A percentile compares a stretch with the other conserved stretches of the same genome.
These are phyloP conservation scores for Penicillium odoratum DNA, from an alignment of 495 filamentous ascomycete species.

Conservation along the genomic window DNA sequence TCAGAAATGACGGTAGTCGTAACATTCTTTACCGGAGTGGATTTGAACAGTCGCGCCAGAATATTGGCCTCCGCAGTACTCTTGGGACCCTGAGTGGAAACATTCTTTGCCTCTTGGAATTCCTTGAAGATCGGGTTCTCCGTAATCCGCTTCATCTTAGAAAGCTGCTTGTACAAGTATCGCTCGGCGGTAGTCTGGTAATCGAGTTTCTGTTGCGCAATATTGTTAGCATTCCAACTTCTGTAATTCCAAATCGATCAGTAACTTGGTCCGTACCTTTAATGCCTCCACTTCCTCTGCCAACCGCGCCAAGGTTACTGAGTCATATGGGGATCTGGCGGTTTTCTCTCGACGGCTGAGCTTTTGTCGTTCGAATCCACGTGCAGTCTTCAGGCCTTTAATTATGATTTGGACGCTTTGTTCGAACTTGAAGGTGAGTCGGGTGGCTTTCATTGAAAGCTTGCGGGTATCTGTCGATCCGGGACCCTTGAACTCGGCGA, in stretches of 20 bases:
- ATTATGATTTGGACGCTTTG: slow-evolving; percentile 60
- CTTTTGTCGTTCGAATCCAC: slow-evolving; percentile 89
- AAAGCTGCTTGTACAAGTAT: slow-evolving; percentile 74
- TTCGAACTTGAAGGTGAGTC: slow-evolving; percentile 55
- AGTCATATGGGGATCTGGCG: slow-evolving; percentile 50
- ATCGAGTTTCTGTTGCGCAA: slow-evolving; percentile 54
- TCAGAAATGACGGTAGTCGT: slow-evolving; percentile 61
- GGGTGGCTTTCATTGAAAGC: slow-evolving; percentile 34
- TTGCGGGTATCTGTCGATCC: slow-evolving; percentile 24
- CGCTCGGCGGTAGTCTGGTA: slow-evolving; percentile 61
- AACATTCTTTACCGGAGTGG: slow-evolving; percentile 68
- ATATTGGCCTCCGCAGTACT: slow-evolving; percentile 69
- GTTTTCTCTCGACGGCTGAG: slow-evolving; percentile 73
- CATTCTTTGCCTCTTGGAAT: slow-evolving; percentile 36
- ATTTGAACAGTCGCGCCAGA: slow-evolving; percentile 75
- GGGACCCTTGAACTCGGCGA: slow-evolving; percentile 33
- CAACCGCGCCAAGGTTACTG: slow-evolving; percentile 51
- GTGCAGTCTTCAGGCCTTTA: slow-evolving; percentile 72
- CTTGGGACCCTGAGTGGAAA: slow-evolving; percentile 36
- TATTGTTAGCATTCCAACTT: not conserved
- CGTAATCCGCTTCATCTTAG: slow-evolving; percentile 69
- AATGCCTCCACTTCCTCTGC: slow-evolving; percentile 71
- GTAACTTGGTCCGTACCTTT: slow-evolving; percentile 54
- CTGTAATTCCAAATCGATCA: not conserved
- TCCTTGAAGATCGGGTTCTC: slow-evolving; percentile 47